Evolutionary conservation across 805 yeast species (phyloP).

Genomic region (Kregervanrija pseudodelftensis): DNA sequence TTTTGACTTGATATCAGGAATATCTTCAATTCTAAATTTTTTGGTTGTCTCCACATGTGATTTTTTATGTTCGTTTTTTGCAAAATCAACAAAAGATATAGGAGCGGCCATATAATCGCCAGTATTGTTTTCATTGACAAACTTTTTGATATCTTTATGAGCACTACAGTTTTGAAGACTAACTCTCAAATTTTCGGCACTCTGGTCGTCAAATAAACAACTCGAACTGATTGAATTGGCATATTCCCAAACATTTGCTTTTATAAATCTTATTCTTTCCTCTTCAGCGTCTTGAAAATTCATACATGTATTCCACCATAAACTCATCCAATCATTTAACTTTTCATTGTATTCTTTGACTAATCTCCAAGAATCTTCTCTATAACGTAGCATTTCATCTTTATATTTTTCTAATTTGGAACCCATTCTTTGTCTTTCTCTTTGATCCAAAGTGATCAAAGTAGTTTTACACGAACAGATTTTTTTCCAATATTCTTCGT

Average conservation of each 20-base stretch:
- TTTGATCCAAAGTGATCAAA: slow-evolving; percentile 63
- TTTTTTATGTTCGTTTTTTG: slow-evolving; percentile 22
- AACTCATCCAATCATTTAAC: slow-evolving; percentile 57
- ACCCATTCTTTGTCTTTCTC: slow-evolving; percentile 57
- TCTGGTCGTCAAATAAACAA: slow-evolving; percentile 73
- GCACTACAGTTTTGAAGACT: slow-evolving; percentile 64
- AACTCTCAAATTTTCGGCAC: slow-evolving; percentile 64
- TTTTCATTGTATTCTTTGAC: slow-evolving; percentile 47
- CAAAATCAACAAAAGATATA: slow-evolving; percentile 57
- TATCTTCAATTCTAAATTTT: slow-evolving; percentile 11
- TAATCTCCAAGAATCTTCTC: slow-evolving; percentile 52
- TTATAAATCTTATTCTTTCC: slow-evolving; percentile 62
- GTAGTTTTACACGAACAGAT: slow-evolving; percentile 55
- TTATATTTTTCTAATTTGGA: slow-evolving; percentile 46
- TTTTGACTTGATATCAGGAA: slow-evolving; percentile 11
- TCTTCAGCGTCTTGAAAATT: slow-evolving; percentile 63
- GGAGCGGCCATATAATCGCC: slow-evolving; percentile 56
- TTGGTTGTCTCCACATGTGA: slow-evolving; percentile 1
- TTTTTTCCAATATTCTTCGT: slow-evolving; percentile 50
- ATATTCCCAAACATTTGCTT: slow-evolving; percentile 69
- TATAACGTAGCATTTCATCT: slow-evolving; percentile 32
- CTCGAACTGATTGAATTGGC: slow-evolving; percentile 67
- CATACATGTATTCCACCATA: slow-evolving; percentile 62
- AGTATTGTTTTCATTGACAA: slow-evolving; percentile 50
- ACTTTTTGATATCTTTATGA: slow-evolving; percentile 46